These are phyloP conservation scores for Domatiomyces catenatus DNA, from an alignment of 2,329 filamentous ascomycete genomes.

Conservation along the genomic window DNA sequence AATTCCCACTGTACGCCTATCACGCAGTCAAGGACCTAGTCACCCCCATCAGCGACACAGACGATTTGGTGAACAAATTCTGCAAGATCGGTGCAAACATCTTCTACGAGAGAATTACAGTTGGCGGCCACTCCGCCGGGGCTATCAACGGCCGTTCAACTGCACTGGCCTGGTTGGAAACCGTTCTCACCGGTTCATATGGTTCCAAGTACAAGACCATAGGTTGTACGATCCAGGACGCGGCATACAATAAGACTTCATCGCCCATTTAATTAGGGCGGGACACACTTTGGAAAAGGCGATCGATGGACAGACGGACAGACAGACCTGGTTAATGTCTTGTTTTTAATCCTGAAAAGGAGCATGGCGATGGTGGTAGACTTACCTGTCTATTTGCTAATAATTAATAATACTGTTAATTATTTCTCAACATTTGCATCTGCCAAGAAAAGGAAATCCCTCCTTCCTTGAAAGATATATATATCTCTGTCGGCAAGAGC, in stretches of 20 bases:
- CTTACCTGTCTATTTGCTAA: no score
- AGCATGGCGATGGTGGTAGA: no score
- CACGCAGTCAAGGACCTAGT: slow-evolving; percentile 36
- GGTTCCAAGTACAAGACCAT: background rate
- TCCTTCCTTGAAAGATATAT: no score
- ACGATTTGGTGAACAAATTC: slow-evolving; percentile 28
- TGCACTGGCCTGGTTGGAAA: slow-evolving; percentile 21
- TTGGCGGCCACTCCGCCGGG: slow-evolving; percentile 29
- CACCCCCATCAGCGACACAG: slow-evolving; percentile 29
- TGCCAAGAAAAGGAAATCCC: no score
- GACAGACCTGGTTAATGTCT: no score
- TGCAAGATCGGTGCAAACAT: slow-evolving; percentile 29
- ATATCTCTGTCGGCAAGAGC: no score
- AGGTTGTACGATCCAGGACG: slow-evolving; percentile 2
- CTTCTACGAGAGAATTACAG: slow-evolving; percentile 30
- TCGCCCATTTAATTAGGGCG: background rate
- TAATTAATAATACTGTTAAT: no score
- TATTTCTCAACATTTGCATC: no score
- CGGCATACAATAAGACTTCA: background rate
- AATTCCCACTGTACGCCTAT: slow-evolving; percentile 36
- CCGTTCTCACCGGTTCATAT: background rate
- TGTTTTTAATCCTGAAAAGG: no score
- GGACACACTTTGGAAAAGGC: background rate
- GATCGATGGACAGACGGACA: background rate
- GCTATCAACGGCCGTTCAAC: slow-evolving; percentile 21